phyloP scores from a whole-genome alignment of 768 basidiomycete genomes.

The Podaxis carcinomalis region DNA sequence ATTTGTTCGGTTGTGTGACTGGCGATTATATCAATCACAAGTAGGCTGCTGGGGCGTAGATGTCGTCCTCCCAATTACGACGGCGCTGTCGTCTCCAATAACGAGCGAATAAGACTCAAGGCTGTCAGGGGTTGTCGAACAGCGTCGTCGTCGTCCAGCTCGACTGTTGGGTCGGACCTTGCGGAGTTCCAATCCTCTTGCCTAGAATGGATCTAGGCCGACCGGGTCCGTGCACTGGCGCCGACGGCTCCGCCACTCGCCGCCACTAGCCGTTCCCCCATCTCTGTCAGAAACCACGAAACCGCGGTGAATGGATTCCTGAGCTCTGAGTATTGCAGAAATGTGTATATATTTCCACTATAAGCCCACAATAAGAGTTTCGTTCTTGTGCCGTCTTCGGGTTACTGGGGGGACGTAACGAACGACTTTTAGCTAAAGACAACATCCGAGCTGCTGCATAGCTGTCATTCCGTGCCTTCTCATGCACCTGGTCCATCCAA shows the following conservation, averaged over 20 bases:
- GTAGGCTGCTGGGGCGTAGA: not conserved
- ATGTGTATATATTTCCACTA: too few species aligned
- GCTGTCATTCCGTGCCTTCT: not conserved
- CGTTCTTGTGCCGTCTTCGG: too few species aligned
- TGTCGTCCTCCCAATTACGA: not conserved
- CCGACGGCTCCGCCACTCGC: not conserved
- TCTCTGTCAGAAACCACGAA: not conserved
- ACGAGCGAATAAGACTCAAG: not conserved
- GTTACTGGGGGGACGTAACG: not conserved
- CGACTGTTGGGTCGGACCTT: slow-evolving; percentile 7
- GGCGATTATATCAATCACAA: not conserved
- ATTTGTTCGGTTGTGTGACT: slow-evolving; percentile 17
- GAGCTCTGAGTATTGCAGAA: too few species aligned
- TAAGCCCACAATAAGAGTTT: too few species aligned
- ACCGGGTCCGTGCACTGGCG: slow-evolving; percentile 9
- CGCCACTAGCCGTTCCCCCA: not conserved
- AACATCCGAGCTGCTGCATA: not conserved
- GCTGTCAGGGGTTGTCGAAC: slow-evolving; percentile 10
- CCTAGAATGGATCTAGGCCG: slow-evolving; percentile 23
- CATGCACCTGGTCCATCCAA: not conserved
- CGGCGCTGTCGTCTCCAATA: not conserved
- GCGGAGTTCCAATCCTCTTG: slow-evolving; percentile 27
- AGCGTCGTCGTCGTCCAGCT: slow-evolving; percentile 12
- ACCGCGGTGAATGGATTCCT: too few species aligned
- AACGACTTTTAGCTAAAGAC: not conserved